Evolutionary conservation across 306 rosid genomes (phyloP).

Genomic region (Prosopis cineraria): DNA sequence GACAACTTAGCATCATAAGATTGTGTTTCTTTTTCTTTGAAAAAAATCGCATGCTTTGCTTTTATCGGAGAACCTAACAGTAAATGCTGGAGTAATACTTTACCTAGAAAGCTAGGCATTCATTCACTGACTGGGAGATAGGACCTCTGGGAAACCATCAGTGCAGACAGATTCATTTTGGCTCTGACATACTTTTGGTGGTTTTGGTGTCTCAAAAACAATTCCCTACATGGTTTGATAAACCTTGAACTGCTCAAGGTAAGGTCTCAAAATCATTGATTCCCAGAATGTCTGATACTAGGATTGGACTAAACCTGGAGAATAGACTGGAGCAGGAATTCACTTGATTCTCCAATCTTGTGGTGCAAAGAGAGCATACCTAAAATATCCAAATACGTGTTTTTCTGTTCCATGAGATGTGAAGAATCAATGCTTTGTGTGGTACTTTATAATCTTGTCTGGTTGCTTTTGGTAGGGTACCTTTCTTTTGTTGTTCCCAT

Average conservation of each 20-base stretch:
- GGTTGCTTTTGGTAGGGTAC: constrained; percentile 22
- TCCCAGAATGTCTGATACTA: neutral
- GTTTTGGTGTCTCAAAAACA: too few species aligned
- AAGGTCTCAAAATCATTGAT: too few species aligned
- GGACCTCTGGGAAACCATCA: neutral
- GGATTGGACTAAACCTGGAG: neutral
- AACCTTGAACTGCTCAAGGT: neutral
- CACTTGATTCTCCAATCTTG: neutral
- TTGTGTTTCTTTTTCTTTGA: neutral
- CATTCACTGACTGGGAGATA: neutral
- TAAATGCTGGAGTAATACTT: neutral
- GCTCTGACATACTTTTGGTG: too few species aligned
- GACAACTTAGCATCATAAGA: neutral
- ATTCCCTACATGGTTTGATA: neutral
- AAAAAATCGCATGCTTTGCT: neutral
- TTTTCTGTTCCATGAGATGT: constrained; percentile 10
- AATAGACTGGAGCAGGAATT: neutral
- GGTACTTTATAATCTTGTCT: neutral
- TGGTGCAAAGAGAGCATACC: neutral
- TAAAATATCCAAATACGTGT: constrained; percentile 22
- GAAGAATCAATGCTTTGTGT: constrained; percentile 33
- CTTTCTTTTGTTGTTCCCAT: neutral
- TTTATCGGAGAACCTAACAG: neutral
- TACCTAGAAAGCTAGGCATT: neutral
- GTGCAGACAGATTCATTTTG: too few species aligned